Base-by-base conservation (phyloP, 495 filamentous ascomycete species). In the Xylaria longipes region DNA sequence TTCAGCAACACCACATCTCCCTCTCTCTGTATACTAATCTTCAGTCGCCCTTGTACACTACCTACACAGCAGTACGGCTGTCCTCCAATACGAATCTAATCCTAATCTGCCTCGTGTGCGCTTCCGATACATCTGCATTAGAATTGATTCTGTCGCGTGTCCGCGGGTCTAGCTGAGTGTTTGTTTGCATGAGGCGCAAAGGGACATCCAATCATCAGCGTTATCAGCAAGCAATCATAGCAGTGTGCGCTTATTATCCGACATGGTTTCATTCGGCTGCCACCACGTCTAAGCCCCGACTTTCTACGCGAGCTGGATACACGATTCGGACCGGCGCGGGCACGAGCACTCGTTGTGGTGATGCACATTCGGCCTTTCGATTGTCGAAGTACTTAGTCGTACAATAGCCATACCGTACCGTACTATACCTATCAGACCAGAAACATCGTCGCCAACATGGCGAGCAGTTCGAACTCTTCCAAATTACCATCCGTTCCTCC, bases 391-490 rank as follows among this genome's bases (percentile, higher is more conserved):
- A n/a, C n/a, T n/a, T n/a, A 27, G 22, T 3, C 29, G 45, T 6
- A 20, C 17, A 22, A 66, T 4, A 14, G 46, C 43, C 15, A 50
- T 9, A 62, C 11, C 58, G 25, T 22, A 64, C 7, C 25, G 12
- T n/a, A 22, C 15, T 29, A 50, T 52, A 11, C 12, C 52, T 25
- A 20, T 6, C 31, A 50, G 5, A 25, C 46, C 31, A 31, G 14
- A 37, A 46, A 52, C n/a, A 43, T 20, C 50, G 50, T 33, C 22
- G 22, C 11, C 68, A 60, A 41, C 14, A 83, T 83, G 82, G 71
- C 76, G 43, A 79, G 77, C 33, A 72, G 75, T 67, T 73, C 78
- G 25, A 71, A 73, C 25, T 54, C 76, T 17, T 76, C 80, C 45
- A 75, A 62, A 70, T 14, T 73, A 22, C 31, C 67, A 27, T 62